Evolutionary conservation across 257 asterid species (phyloP).

Genomic region (Solanum bulbocastanum): DNA sequence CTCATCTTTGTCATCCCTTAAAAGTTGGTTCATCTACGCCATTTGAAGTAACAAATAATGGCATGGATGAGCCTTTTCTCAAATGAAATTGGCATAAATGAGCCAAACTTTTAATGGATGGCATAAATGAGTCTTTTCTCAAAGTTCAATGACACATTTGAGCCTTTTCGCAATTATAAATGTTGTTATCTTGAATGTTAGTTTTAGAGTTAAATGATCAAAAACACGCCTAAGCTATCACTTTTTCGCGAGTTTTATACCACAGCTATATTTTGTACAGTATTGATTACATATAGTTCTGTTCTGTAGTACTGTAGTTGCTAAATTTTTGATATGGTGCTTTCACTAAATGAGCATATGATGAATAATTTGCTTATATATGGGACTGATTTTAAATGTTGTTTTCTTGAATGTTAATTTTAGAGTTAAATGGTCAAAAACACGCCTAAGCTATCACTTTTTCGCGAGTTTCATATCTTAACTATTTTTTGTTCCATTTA

Average conservation of each 20-base stretch:
- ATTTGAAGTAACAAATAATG: too few species aligned
- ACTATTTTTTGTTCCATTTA: neutral
- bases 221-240: neutral
- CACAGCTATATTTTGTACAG: neutral
- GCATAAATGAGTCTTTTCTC: too few species aligned
- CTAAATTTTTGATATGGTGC: neutral
- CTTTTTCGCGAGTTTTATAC: neutral
- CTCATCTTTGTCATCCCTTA: too few species aligned
- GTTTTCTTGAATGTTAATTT: neutral
- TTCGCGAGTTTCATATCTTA: neutral
- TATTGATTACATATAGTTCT: neutral
- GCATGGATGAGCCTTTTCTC: too few species aligned
- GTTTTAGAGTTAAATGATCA: neutral
- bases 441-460: neutral
- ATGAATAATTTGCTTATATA: neutral
- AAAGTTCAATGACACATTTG: too few species aligned
- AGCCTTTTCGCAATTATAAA: neutral
- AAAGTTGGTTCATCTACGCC: too few species aligned
- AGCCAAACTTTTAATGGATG: too few species aligned
- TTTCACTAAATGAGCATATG: neutral
- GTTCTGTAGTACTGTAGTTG: neutral
- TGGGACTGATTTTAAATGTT: neutral
- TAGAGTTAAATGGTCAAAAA: neutral
- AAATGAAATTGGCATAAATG: too few species aligned
- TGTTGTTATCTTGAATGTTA: neutral